A percentile compares a stretch with the other conserved stretches of the same genome.
Conservation (phyloP, 495 filamentous ascomycete genomes). For the Aspergillus hancockii region DNA sequence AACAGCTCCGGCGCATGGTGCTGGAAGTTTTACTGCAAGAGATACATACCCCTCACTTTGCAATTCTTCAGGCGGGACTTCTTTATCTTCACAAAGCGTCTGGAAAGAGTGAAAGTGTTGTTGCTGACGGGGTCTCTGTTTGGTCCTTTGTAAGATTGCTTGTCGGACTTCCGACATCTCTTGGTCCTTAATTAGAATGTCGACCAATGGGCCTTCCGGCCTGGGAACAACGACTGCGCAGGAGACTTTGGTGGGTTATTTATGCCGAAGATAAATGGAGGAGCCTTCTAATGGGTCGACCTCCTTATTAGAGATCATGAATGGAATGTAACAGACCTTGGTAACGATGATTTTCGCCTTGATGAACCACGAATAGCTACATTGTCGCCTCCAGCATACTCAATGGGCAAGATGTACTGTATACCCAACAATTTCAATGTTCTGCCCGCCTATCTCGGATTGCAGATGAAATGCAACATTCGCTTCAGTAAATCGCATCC, state of each 20-base stretch:
- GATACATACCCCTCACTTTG: constrained; percentile 35
- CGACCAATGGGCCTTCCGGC: constrained; percentile 79
- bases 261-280: constrained; percentile 96
- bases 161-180: constrained; percentile 35
- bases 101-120: constrained; percentile 15
- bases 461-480: constrained; percentile 32
- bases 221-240: constrained; percentile 82
- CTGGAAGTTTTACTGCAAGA: constrained; percentile 33
- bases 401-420: background rate
- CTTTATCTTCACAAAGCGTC: constrained; percentile 33
- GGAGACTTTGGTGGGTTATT: constrained; percentile 84
- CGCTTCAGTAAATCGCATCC: constrained; percentile 29
- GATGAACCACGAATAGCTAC: constrained; percentile 10
- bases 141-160: constrained; percentile 40
- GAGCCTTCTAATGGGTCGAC: constrained; percentile 77
- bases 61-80: constrained; percentile 34
- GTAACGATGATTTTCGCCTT: constrained; percentile 62
- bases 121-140: constrained; percentile 32
- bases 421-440: constrained; percentile 19
- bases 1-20: constrained; percentile 33
- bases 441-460: constrained; percentile 28
- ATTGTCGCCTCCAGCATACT: background rate
- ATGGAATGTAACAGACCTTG: constrained; percentile 75
- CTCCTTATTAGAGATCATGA: constrained; percentile 76
- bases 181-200: constrained; percentile 86